Base-by-base conservation (phyloP, 2,329 filamentous ascomycete genomes). In the Cladosporium austrohemisphaericum region DNA sequence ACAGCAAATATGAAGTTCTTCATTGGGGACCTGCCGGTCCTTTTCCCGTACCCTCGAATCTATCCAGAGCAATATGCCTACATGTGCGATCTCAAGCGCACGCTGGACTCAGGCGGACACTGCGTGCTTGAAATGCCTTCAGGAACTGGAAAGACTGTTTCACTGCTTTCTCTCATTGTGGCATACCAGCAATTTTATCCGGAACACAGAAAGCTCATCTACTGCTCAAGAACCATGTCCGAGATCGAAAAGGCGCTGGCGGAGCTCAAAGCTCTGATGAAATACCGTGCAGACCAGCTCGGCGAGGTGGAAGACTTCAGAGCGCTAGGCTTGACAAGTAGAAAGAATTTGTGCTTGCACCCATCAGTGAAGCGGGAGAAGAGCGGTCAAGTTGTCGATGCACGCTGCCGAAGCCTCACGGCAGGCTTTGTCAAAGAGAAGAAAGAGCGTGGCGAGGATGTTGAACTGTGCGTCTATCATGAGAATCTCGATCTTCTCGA, bases 91-190 rank as follows among this genome's bases (percentile, higher is more conserved):
- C 80, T 91, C 69, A 91, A 91, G 68, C 80, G 78, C 68, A 97
- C 93, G 16, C 84, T 98, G 63, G 93, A 98, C 77, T 86, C 85
- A 16, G 88, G 88, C 45, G 94, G 93, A 53, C 90, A 98, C 71
- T 96, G 91, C 68, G 92, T 98, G 18, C 74, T 98, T 60, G 93
- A 98, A 73, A 98, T 98, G 93, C 93, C 93, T 69, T 98, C 93
- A 52, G 93, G 93, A 35, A 98, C 93, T 19, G 93, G 93, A 54
- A 98, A 98, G 76, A 98, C 93, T 0, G 88, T 98, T 20, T 96
- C 93, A 8, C 77, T 98, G 4, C 76, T 98, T 36, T 96, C 93
- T 0, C 80, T 98, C 59, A 98, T 98, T 63, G 84, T 98, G 51
- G 92, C 93, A 33, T 98, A 98, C 63, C 94, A 98, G 69, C 88